These are phyloP conservation scores for Suillus occidentalis DNA, from an alignment of 768 basidiomycete genomes.

Conservation along the genomic window DNA sequence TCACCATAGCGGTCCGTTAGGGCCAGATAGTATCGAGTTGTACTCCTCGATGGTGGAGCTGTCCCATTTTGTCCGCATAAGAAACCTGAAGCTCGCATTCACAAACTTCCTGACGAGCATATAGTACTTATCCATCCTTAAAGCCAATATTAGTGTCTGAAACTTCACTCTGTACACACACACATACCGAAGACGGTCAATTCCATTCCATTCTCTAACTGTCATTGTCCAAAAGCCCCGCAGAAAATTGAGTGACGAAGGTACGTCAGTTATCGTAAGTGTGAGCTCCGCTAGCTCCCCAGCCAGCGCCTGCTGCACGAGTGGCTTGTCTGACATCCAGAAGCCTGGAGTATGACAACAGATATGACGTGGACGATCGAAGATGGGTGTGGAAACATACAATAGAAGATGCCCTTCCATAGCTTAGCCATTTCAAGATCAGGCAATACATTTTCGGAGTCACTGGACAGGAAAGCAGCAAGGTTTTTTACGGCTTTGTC, in stretches of 20 bases:
- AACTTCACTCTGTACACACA: neutral
- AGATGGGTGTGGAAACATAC: conserved; percentile 42
- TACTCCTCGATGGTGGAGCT: conserved; percentile 52
- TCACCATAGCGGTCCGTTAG: conserved; percentile 87
- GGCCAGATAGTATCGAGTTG: conserved; percentile 60
- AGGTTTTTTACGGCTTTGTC: conserved; percentile 89
- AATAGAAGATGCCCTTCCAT: conserved; percentile 99
- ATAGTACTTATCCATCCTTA: conserved; percentile 95
- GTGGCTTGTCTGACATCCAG: conserved; percentile 99
- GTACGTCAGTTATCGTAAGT: conserved; percentile 58
- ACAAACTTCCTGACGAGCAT: conserved; percentile 90
- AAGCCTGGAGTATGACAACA: conserved; percentile 59
- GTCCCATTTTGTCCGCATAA: conserved; percentile 74
- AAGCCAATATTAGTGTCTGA: conserved; percentile 13
- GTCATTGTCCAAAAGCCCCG: conserved; percentile 89
- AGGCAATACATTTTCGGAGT: conserved; percentile 54
- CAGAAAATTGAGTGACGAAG: conserved; percentile 72
- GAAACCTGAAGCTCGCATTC: conserved; percentile 80
- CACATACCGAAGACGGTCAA: conserved; percentile 83
- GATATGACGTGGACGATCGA: neutral
- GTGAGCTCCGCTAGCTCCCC: conserved; percentile 81
- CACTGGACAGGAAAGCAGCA: conserved; percentile 73
- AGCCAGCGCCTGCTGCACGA: conserved; percentile 92
- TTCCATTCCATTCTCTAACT: conserved; percentile 90
- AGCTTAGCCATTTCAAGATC: conserved; percentile 84